Evolutionary conservation across 208 protist species (phyloP), one percentile per base, ranked within the genome.

Genomic region (Phytomonas sp.): DNA sequence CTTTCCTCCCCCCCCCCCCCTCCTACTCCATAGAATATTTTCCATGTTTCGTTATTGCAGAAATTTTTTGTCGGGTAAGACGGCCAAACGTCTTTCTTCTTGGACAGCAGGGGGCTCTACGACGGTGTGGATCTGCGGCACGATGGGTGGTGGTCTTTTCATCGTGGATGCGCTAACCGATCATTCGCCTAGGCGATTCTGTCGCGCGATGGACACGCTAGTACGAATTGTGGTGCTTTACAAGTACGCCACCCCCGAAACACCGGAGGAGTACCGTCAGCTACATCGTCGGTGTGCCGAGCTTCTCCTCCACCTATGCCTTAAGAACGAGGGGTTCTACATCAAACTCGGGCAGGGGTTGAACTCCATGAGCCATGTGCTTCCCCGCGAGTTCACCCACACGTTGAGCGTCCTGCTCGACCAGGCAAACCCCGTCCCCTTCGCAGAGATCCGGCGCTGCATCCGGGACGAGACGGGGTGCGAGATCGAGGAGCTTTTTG

Each of bases 271-370:
- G 68, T 82, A 82, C 64, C 77, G 66, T 26, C 71, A 66, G 7
- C 70, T 95, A 33, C 87, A 95, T 70, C 69, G 70, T 29, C 60
- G 60, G 0, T 80, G 74, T 8, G 89, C 86, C 6, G 62, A 75
- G 28, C 70, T 76, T 26, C 70, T 95, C 20, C 70, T 93, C 4
- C 59, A 85, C 61, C 75, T 86, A 13, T 93, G 84, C 67, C 68
- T 93, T 17, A 79, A 71, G 51, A 95, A 97, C 53, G 92, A 94
- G 43, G 92, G 92, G 6, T 67, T 96, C 30, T 97, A 97, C 79
- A 91, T 96, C 68, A 96, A 97, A 66, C 62, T 95, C 4, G 92
- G 92, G 3, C 92, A 97, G 61, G 80, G 74, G 0, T 72, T 97
- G n/a, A 89, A 91, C 46, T 75, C 89, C 23, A 82, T 97, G 82